Evolutionary conservation across 2,329 filamentous ascomycete species (phyloP), one percentile per base, ranked within the genome.

Genomic region (Sarocladium strictum): DNA sequence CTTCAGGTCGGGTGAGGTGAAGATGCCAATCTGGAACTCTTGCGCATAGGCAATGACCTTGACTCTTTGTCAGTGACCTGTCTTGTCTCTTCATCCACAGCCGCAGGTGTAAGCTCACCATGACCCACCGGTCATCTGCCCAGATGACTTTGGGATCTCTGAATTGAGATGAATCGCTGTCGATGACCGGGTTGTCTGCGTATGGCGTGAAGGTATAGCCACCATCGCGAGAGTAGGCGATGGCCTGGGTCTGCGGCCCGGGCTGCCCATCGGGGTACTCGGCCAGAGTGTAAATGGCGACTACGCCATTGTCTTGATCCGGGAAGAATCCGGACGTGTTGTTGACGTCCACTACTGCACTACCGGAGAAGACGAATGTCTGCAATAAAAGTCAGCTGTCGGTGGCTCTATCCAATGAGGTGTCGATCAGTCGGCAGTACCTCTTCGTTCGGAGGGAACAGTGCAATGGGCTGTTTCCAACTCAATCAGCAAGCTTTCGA

Each of bases 261-360:
- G 60, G 50, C 1, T 55, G 51, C 9, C 54, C 58, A 47, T 58
- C 55, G 11, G 38, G 38, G 23, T 58, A 60, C 23, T 61, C 58
- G 1, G 64, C 51, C 3, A 65, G 52, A 0, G 63, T 67, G 51
- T 67, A 69, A 19, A 68, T 65, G 19, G 84, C 84, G 2, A 87
- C 78, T 4, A 86, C 79, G 3, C 82, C 81, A 55, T 82, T 79
- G n/a, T 71, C 63, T 61, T 82, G 80, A 49, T 77, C 71, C 0
- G 77, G 78, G 59, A 86, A 86, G 69, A 87, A 84, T 1, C 83
- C 83, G 14, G 81, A 85, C 0, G 83, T 85, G 62, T 87, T 87
- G 62, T 86, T 80, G 11, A 65, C 65, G 61, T 87, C 84, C 21
- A 83, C 68, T 0, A 86, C 81, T 6, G 72, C 75, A 49, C 78